These are phyloP conservation scores for Jacaranda mimosifolia DNA, from an alignment of 257 asterid genomes.

Conservation along the genomic window DNA sequence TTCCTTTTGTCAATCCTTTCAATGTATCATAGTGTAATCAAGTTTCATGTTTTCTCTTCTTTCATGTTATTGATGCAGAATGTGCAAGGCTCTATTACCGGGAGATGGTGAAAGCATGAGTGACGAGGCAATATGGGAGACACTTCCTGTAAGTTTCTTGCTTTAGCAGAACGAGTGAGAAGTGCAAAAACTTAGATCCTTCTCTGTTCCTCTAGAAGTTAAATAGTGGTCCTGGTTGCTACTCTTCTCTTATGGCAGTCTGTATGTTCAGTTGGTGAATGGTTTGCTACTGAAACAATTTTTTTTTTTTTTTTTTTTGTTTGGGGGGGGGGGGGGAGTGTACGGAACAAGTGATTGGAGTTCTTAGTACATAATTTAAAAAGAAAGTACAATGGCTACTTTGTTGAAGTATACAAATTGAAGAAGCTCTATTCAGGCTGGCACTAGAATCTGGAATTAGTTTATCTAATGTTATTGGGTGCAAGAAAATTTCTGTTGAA, in stretches of 20 bases:
- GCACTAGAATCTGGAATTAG: slow-evolving; percentile 8
- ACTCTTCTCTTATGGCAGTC: slow-evolving; percentile 22
- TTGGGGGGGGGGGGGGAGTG: neutral
- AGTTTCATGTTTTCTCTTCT: slow-evolving; percentile 33
- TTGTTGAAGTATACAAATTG: slow-evolving; percentile 7
- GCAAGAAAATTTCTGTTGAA: neutral
- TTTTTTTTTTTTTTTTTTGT: neutral
- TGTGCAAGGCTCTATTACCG: slow-evolving; percentile 95
- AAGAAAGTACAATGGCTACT: neutral
- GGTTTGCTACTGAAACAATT: slow-evolving; percentile 16
- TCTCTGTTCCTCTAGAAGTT: slow-evolving; percentile 18
- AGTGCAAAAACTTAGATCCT: slow-evolving; percentile 27
- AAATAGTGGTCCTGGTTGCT: slow-evolving; percentile 13
- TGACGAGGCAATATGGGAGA: slow-evolving; percentile 96
- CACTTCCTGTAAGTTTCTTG: slow-evolving; percentile 86
- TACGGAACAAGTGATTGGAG: slow-evolving; percentile 24
- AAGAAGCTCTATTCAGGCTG: slow-evolving; percentile 8
- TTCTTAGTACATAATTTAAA: neutral
- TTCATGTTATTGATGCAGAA: slow-evolving; percentile 57
- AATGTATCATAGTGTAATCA: slow-evolving; percentile 28
- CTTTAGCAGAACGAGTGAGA: slow-evolving; percentile 23
- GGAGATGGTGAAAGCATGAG: slow-evolving; percentile 96
- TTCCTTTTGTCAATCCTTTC: slow-evolving; percentile 16
- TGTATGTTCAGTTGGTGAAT: slow-evolving; percentile 24
- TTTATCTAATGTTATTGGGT: neutral